Conservation (phyloP, 2,329 filamentous ascomycete species). For the Colletotrichum camelliae region DNA sequence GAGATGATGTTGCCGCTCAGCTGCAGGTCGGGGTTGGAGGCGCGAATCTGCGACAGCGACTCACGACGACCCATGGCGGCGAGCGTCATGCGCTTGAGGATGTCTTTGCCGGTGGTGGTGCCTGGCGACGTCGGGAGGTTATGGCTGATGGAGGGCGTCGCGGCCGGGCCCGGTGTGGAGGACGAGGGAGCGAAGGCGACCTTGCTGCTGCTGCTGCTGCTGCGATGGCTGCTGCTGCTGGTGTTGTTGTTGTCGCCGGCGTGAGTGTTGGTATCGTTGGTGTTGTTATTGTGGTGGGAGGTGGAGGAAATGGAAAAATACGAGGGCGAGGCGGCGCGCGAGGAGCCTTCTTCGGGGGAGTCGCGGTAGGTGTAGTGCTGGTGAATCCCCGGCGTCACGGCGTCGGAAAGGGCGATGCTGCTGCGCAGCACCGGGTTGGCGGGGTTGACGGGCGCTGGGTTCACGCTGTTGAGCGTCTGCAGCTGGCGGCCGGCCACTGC, state of each 20-base stretch:
- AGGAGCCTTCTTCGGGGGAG: background rate
- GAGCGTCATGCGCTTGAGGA: constrained; percentile 49
- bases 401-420: constrained; percentile 25
- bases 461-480: background rate
- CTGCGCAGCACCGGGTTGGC: constrained; percentile 21
- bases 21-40: constrained; percentile 60
- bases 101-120: constrained; percentile 36
- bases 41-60: constrained; percentile 60
- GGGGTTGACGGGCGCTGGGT: constrained; percentile 13
- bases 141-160: constrained; percentile 18
- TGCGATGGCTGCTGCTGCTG: background rate
- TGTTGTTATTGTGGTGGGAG: background rate
- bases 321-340: constrained; percentile 20
- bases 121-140: constrained; percentile 9
- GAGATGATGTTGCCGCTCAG: constrained; percentile 72
- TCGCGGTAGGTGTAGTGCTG: constrained; percentile 29
- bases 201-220: background rate
- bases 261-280: background rate
- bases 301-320: constrained; percentile 28
- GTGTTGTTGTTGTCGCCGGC: background rate
- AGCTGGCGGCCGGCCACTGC: background rate
- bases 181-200: background rate
- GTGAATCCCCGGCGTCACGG: constrained; percentile 34
- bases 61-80: constrained; percentile 50
- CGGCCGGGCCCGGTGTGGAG: background rate